Conservation (phyloP, 2,329 filamentous ascomycete species). For the Sporothrix globosa region DNA sequence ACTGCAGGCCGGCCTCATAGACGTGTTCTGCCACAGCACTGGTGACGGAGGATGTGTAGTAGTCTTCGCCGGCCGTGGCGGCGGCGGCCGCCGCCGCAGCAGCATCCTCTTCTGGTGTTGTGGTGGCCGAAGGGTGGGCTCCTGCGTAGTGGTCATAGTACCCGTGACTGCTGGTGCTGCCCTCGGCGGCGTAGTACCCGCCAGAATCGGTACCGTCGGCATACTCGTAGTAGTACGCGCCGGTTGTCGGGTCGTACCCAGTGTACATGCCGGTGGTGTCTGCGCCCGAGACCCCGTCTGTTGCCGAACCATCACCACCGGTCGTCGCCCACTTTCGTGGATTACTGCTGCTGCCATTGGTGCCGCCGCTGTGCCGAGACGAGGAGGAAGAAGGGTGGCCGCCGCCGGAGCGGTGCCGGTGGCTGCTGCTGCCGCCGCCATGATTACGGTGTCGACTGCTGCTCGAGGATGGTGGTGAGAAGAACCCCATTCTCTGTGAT, state of each 20-base stretch:
- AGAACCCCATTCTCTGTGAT: constrained; percentile 26
- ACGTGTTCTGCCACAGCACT: constrained; percentile 41
- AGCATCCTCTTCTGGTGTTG: neutral
- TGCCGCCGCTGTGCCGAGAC: constrained; percentile 4
- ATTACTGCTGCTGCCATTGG: neutral
- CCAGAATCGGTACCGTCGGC: neutral
- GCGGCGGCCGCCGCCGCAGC: neutral
- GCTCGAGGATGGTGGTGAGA: constrained; percentile 24
- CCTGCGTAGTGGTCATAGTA: constrained; percentile 8
- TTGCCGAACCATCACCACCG: neutral
- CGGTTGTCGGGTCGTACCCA: neutral
- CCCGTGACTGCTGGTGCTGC: neutral
- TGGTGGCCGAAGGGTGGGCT: neutral
- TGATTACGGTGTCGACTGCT: constrained; percentile 21
- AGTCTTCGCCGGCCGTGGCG: neutral
- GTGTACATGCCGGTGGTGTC: neutral
- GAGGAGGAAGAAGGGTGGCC: neutral
- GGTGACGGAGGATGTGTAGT: constrained; percentile 41
- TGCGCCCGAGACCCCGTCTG: neutral
- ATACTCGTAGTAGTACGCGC: constrained; percentile 16
- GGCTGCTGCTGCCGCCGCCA: constrained; percentile 5
- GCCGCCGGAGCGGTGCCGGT: neutral
- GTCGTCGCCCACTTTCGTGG: neutral
- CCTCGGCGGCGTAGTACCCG: constrained; percentile 14
- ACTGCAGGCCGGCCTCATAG: constrained; percentile 44